phyloP scores from a whole-genome alignment of 2,329 filamentous ascomycete species.

The Fusarium beomiforme region DNA sequence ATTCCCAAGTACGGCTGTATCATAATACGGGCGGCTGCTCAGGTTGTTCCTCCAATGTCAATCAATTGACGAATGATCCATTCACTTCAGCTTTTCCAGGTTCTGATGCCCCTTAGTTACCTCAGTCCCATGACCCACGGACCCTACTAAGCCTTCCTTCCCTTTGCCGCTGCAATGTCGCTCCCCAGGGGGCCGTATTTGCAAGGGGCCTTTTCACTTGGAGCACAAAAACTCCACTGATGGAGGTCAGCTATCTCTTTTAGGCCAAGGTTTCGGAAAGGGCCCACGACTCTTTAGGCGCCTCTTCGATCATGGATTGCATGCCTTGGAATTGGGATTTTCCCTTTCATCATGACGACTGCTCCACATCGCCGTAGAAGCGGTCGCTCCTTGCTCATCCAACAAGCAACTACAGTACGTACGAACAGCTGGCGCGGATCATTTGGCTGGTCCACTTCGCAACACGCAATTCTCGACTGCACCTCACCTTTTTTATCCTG shows the following conservation, averaged over 20 bases:
- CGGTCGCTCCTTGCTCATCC: not conserved
- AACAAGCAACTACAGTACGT: too few relatives aligned
- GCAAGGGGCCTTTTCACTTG: constrained; percentile 1
- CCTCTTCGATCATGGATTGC: constrained; percentile 2
- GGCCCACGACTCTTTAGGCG: constrained; percentile 16
- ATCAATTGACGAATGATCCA: constrained; percentile 3
- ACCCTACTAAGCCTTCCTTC: constrained; percentile 14
- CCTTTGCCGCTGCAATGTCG: constrained; percentile 22
- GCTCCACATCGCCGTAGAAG: constrained; percentile 1
- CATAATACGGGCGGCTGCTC: constrained; percentile 27
- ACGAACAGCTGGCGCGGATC: constrained; percentile 10
- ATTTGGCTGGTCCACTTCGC: constrained; percentile 18
- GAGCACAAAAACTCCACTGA: constrained; percentile 10
- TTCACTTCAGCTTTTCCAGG: constrained; percentile 18
- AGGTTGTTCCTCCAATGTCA: constrained; percentile 1
- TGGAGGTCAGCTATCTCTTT: not conserved
- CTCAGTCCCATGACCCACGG: not conserved
- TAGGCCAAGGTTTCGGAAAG: constrained; percentile 9
- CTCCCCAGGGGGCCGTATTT: constrained; percentile 8
- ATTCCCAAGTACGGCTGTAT: constrained; percentile 1
- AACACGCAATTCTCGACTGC: constrained; percentile 16
- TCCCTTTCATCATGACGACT: constrained; percentile 35
- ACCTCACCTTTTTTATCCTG: constrained; percentile 6
- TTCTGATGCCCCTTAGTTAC: not conserved
- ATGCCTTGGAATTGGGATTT: constrained; percentile 37